A percentile compares a stretch with the other conserved stretches of the same genome.
Conservation (phyloP, 768 basidiomycete genomes). For the Suillus plorans region DNA sequence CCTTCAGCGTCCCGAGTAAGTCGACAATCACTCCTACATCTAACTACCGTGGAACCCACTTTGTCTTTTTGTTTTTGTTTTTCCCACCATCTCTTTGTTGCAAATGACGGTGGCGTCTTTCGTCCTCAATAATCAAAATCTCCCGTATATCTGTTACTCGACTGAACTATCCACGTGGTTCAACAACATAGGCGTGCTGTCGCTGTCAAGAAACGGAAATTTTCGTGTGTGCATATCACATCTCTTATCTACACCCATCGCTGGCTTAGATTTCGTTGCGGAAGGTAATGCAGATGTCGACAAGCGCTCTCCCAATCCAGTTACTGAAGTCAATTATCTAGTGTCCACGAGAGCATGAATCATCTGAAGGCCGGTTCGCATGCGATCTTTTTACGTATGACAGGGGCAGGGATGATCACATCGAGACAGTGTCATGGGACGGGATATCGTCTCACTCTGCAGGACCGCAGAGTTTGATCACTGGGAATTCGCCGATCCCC, state of each 20-base stretch:
- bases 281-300: neutral
- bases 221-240: neutral
- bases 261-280: neutral
- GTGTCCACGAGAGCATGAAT: too few relatives aligned
- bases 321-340: neutral
- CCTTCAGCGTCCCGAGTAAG: neutral
- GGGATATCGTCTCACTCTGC: too few relatives aligned
- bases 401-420: too few relatives aligned
- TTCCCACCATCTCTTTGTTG: neutral
- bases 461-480: too few relatives aligned
- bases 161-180: neutral
- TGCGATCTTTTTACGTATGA: too few relatives aligned
- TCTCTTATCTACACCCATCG: neutral
- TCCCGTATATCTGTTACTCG: neutral
- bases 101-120: neutral
- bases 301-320: neutral
- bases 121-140: neutral
- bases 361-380: too few relatives aligned
- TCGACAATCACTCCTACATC: neutral
- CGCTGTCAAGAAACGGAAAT: neutral
- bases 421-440: too few relatives aligned
- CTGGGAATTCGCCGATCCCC: too few relatives aligned
- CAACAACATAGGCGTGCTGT: neutral
- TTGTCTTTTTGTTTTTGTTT: neutral
- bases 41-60: neutral